phyloP scores from a whole-genome alignment of 1,139 yeast species.

The Candida labiduridarum region DNA sequence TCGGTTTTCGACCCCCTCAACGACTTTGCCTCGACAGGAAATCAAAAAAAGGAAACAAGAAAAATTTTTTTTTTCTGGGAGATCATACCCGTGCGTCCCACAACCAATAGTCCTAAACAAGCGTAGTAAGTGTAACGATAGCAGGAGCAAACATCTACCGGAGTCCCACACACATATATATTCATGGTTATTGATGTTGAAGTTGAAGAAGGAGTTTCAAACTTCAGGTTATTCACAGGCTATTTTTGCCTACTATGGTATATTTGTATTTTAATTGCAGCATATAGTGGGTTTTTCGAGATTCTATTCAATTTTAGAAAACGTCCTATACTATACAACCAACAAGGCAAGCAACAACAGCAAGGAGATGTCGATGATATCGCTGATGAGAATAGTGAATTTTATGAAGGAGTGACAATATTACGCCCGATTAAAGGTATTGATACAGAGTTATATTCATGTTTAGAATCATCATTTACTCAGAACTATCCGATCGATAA shows the following conservation, averaged over 20 bases:
- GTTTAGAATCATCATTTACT: slow-evolving; percentile 67
- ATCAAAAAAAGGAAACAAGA: no score
- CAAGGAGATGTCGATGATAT: not conserved
- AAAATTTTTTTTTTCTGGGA: no score
- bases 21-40: no score
- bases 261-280: slow-evolving; percentile 43
- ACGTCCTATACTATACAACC: slow-evolving; percentile 22
- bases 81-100: no score
- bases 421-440: slow-evolving; percentile 83
- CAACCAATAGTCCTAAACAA: no score
- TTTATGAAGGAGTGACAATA: slow-evolving; percentile 71
- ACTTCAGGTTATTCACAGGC: slow-evolving; percentile 12
- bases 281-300: slow-evolving; percentile 51
- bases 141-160: no score
- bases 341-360: not conserved
- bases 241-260: slow-evolving; percentile 43
- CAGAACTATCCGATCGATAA: slow-evolving; percentile 65
- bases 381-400: slow-evolving; percentile 10
- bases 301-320: slow-evolving; percentile 39
- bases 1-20: no score
- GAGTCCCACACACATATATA: not conserved
- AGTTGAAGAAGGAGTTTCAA: not conserved
- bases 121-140: no score
- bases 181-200: not conserved
- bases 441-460: slow-evolving; percentile 71